Conservation (phyloP, 2,329 filamentous ascomycete species). For the Neopestalotiopsis clavispora region DNA sequence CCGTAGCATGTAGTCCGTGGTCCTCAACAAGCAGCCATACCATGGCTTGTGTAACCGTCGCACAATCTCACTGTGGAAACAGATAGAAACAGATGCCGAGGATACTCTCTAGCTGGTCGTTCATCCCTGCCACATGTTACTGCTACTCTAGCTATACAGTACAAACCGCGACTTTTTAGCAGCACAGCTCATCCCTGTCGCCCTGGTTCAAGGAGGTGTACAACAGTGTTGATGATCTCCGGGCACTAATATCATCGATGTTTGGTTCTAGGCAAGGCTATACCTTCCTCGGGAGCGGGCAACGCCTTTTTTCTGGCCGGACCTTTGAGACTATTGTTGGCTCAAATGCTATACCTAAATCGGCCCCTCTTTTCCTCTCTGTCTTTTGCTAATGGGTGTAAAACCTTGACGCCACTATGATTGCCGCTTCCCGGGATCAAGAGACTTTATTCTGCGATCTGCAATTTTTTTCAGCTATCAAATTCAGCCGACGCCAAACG, state of each 20-base stretch:
- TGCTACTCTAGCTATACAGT: background rate
- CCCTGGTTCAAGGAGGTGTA: background rate
- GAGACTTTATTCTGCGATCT: background rate
- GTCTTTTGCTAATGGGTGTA: too few species aligned
- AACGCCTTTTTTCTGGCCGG: background rate
- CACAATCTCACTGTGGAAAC: slow-evolving; percentile 6
- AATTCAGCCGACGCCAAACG: background rate
- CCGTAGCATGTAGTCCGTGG: too few species aligned
- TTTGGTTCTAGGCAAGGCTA: slow-evolving; percentile 1
- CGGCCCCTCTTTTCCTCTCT: background rate
- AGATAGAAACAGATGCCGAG: slow-evolving; percentile 10
- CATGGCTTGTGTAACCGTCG: slow-evolving; percentile 4
- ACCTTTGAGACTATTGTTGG: background rate
- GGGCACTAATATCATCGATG: background rate
- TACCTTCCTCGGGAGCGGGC: background rate
- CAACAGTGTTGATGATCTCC: background rate
- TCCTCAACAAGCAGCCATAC: too few species aligned
- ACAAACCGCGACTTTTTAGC: background rate
- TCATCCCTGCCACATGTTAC: slow-evolving; percentile 3
- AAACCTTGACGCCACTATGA: slow-evolving; percentile 9
- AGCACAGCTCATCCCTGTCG: background rate
- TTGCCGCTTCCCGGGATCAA: slow-evolving; percentile 1
- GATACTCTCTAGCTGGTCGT: background rate
- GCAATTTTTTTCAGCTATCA: background rate
- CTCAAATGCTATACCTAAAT: background rate